A percentile compares a stretch with the other conserved stretches of the same genome.
These are phyloP conservation scores for Astrothelium subdiscretum DNA, from an alignment of 495 filamentous ascomycete genomes.

Conservation along the genomic window DNA sequence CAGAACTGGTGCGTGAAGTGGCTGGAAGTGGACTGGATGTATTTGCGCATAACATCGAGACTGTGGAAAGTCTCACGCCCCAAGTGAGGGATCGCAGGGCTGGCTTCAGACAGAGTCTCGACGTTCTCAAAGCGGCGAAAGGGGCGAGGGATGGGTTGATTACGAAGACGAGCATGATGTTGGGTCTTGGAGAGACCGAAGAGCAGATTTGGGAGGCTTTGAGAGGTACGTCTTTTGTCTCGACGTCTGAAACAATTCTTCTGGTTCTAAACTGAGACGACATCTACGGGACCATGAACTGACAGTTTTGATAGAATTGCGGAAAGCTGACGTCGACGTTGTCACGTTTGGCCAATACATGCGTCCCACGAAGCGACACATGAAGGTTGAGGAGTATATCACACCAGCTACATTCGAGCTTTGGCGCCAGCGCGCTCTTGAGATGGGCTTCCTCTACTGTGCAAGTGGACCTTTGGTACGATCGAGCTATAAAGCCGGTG, in stretches of 20 bases:
- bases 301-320: conserved; percentile 43
- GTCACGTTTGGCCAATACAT: conserved; percentile 99
- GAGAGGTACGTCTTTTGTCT: conserved; percentile 35
- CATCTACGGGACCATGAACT: not conserved
- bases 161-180: conserved; percentile 96
- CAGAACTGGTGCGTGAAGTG: conserved; percentile 71
- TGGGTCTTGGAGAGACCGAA: conserved; percentile 86
- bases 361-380: conserved; percentile 94
- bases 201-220: conserved; percentile 76
- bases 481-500: conserved; percentile 92
- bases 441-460: conserved; percentile 94
- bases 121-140: conserved; percentile 75
- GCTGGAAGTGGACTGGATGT: conserved; percentile 85
- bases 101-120: conserved; percentile 73
- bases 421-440: conserved; percentile 81
- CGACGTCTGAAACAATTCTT: not conserved
- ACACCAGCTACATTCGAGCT: conserved; percentile 81
- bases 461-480: conserved; percentile 86
- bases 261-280: not conserved
- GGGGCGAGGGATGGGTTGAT: conserved; percentile 60
- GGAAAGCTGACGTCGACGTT: conserved; percentile 73
- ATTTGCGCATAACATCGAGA: conserved; percentile 96
- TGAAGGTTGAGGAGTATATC: conserved; percentile 90
- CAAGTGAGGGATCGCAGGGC: conserved; percentile 82
- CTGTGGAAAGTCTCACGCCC: conserved; percentile 80